Evolutionary conservation across 345 rosid genomes (phyloP).

Genomic region (Eucalyptus sp.): DNA sequence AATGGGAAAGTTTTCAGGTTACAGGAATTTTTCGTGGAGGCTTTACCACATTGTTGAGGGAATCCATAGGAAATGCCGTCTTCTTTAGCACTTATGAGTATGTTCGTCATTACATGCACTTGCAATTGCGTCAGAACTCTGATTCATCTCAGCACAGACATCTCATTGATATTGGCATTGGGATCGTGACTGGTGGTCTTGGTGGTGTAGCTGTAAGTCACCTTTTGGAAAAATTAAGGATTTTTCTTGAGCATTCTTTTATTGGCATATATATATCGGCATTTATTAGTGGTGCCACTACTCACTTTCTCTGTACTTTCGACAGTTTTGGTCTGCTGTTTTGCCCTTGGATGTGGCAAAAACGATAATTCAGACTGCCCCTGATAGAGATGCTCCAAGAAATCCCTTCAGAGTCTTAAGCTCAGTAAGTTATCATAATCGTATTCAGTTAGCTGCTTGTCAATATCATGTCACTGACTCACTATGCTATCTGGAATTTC

Average conservation of each 20-base stretch:
- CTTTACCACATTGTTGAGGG: conserved; percentile 68
- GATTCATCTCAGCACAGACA: conserved; percentile 26
- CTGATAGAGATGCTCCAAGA: conserved; percentile 38
- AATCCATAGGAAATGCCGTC: conserved; percentile 68
- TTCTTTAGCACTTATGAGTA: conserved; percentile 78
- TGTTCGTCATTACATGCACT: conserved; percentile 59
- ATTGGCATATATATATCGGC: not conserved
- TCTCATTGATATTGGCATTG: conserved; percentile 75
- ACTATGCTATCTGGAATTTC: not conserved
- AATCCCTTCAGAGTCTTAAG: conserved; percentile 69
- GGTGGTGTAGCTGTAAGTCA: conserved; percentile 89
- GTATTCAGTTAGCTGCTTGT: not conserved
- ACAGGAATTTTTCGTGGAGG: conserved; percentile 88
- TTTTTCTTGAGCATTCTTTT: not conserved
- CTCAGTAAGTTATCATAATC: conserved; percentile 24
- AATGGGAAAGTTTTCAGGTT: conserved; percentile 49
- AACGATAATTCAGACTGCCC: conserved; percentile 80
- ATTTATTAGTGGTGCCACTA: not conserved
- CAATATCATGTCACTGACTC: not conserved
- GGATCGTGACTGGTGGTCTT: conserved; percentile 77
- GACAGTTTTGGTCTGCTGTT: conserved; percentile 74
- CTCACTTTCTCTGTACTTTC: not conserved
- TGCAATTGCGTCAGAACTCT: conserved; percentile 23
- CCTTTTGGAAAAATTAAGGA: not conserved
- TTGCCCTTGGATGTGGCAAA: conserved; percentile 87